Conservation (phyloP, 2,329 filamentous ascomycete genomes). For the Penicillium sp. region DNA sequence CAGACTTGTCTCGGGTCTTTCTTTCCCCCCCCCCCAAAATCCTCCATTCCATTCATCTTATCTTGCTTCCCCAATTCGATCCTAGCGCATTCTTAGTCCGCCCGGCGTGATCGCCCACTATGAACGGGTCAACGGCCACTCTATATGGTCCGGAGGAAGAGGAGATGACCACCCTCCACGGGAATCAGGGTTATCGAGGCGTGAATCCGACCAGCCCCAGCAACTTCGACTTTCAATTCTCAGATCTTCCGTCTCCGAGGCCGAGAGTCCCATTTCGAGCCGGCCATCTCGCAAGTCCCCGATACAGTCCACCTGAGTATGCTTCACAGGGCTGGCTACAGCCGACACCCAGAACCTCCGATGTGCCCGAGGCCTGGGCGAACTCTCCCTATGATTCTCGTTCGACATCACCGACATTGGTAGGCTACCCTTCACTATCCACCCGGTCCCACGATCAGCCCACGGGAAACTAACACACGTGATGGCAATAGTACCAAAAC, state of each 20-base stretch:
- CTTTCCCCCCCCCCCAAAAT: background rate
- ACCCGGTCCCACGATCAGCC: background rate
- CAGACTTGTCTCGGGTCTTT: background rate
- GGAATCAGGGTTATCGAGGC: conserved; percentile 16
- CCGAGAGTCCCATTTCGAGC: conserved; percentile 25
- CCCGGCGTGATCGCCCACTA: conserved; percentile 2
- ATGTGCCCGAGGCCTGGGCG: conserved; percentile 21
- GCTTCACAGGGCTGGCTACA: conserved; percentile 23
- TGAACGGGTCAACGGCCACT: conserved; percentile 4
- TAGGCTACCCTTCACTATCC: conserved; percentile 13
- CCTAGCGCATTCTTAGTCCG: background rate
- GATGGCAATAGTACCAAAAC: conserved; percentile 21
- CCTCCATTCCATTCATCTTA: background rate
- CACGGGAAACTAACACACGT: background rate
- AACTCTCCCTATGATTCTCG: conserved; percentile 33
- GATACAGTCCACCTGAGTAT: conserved; percentile 23
- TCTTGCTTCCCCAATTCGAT: background rate
- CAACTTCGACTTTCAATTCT: conserved; percentile 22
- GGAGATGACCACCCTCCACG: conserved; percentile 29
- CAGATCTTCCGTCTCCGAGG: conserved; percentile 14
- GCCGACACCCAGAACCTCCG: conserved; percentile 19
- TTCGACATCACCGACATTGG: conserved; percentile 32
- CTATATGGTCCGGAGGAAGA: conserved; percentile 10
- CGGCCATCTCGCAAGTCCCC: conserved; percentile 16
- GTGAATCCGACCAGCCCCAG: conserved; percentile 1